Conservation (phyloP, 2,329 filamentous ascomycete genomes). For the Fusarium robinianum region DNA sequence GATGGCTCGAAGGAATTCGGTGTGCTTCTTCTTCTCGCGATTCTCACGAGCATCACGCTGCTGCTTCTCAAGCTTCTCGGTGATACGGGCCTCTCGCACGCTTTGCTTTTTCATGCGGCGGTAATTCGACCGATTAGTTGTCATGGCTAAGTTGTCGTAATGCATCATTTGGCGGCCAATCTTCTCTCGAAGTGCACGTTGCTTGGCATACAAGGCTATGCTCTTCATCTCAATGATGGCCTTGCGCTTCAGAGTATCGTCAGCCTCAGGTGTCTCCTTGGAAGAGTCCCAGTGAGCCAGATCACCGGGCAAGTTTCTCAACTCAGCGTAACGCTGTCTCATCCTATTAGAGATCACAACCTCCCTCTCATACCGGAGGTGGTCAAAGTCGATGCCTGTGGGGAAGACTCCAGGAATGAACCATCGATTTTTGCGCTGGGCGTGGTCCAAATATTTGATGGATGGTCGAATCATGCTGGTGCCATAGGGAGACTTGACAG, state of each 20-base stretch:
- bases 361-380: conserved; percentile 84
- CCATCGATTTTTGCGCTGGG: conserved; percentile 72
- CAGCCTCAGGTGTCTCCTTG: conserved; percentile 67
- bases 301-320: conserved; percentile 83
- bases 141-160: conserved; percentile 96
- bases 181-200: conserved; percentile 81
- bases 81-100: conserved; percentile 91
- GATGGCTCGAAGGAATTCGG: conserved; percentile 87
- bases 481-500: conserved; percentile 74
- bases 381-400: conserved; percentile 83
- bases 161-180: conserved; percentile 92
- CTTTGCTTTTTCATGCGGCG: conserved; percentile 97
- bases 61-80: conserved; percentile 98
- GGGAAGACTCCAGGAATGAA: conserved; percentile 89
- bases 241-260: conserved; percentile 84
- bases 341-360: conserved; percentile 89
- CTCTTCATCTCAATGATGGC: conserved; percentile 96
- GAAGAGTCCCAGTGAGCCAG: conserved; percentile 84
- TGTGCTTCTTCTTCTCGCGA: conserved; percentile 97
- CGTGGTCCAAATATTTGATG: conserved; percentile 82
- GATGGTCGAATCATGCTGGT: conserved; percentile 55
- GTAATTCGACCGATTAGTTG: conserved; percentile 88
- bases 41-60: conserved; percentile 95
- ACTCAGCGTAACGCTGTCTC: conserved; percentile 78
- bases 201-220: conserved; percentile 83